Evolutionary conservation across 768 basidiomycete genomes (phyloP).

Genomic region (Xanthoconium purpureum): DNA sequence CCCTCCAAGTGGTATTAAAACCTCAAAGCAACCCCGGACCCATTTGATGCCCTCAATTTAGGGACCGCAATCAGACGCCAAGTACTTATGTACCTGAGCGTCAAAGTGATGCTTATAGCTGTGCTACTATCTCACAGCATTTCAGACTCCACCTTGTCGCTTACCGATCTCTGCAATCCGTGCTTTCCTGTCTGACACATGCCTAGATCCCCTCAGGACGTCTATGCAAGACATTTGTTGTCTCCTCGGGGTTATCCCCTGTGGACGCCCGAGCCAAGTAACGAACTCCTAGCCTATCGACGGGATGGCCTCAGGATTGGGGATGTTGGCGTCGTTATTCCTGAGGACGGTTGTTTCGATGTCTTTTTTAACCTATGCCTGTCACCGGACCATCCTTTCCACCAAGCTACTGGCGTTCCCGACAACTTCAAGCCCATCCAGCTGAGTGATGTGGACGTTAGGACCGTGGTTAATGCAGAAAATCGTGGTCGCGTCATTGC

Average conservation of each 20-base stretch:
- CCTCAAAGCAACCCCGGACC: no score
- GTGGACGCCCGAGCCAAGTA: constrained; percentile 30
- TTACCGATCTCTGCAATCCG: background rate
- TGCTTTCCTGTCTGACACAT: background rate
- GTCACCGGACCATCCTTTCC: constrained; percentile 25
- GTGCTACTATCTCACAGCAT: background rate
- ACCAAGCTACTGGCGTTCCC: constrained; percentile 21
- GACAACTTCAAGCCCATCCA: constrained; percentile 19
- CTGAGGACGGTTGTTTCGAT: background rate
- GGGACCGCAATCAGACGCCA: no score
- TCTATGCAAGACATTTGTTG: constrained; percentile 16
- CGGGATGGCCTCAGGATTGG: constrained; percentile 31
- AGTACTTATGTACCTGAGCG: no score
- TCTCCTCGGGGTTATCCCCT: constrained; percentile 29
- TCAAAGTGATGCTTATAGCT: background rate
- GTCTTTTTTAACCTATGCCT: constrained; percentile 24
- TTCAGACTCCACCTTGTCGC: background rate
- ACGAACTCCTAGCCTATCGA: constrained; percentile 20
- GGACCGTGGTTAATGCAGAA: background rate
- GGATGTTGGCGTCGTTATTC: constrained; percentile 32
- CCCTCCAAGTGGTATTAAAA: no score
- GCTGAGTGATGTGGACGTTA: constrained; percentile 4
- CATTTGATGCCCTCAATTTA: background rate
- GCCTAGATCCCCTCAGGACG: constrained; percentile 7
- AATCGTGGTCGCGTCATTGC: constrained; percentile 5